Base-by-base conservation (phyloP, 2,329 filamentous ascomycete species). In the Apiospora aurea region DNA sequence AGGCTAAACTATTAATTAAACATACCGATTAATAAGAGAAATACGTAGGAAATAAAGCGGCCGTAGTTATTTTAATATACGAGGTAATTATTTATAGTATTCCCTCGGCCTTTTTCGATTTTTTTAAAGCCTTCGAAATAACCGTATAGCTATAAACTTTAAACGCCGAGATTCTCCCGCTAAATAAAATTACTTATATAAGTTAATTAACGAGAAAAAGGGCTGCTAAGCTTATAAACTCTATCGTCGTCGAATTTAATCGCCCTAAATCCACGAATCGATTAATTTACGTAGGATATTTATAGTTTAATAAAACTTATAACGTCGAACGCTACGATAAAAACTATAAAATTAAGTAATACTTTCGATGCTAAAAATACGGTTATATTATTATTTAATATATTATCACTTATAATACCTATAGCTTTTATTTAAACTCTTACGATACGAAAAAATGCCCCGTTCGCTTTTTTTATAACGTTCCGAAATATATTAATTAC, bases 161-260 rank as follows among this genome's bases (percentile, higher is more conserved):
- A 67, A 49, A 49, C 8, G 4, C 21, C 2, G 6, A 4, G 8
- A 2, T 43, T 3, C 2, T 67, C 5, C 44, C 8, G 16, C 1
- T 16, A 44, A 44, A 16, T 67, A 67, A 16, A 67, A 43, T 43
- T 46, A 67, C 16, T 67, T 67, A 67, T 44, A 44, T n/a, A 49
- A 49, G 2, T 11, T 49, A n/a, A n/a, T n/a, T n/a, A n/a, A n/a
- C n/a, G n/a, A 49, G n/a, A n/a, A 4, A 49, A n/a, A 5, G 44
- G 16, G 21, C n/a, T 49, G n/a, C n/a, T n/a, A 49, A 49, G 21
- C 2, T n/a, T 14, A 44, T 44, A 11, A 26, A 2, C 7, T 43
- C 26, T 14, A 44, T 67, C 4, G 26, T 26, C n/a, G 44, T 67
- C 2, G 24, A 67, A 26, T 67, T 43, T 49, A 49, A n/a, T n/a